Evolutionary conservation across 306 rosid genomes (phyloP).

Genomic region (Quercus mongolica): DNA sequence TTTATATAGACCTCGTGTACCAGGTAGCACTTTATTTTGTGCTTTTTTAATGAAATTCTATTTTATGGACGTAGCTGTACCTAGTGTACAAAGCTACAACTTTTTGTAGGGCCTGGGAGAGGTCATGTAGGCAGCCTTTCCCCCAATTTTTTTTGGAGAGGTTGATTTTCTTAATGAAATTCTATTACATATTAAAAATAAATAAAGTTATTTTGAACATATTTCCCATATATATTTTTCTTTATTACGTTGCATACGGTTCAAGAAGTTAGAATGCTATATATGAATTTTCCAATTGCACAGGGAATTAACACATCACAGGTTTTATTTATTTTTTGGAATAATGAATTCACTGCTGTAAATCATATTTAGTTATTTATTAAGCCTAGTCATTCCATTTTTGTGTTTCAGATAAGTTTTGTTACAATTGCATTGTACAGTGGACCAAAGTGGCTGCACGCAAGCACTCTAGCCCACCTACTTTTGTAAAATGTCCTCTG

Average conservation of each 20-base stretch:
- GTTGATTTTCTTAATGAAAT: too few relatives aligned
- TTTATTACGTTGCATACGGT: background rate
- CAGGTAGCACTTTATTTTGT: too few relatives aligned
- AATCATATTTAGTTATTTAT: background rate
- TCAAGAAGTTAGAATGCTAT: background rate
- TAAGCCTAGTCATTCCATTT: slow-evolving; percentile 9
- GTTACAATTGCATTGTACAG: slow-evolving; percentile 81
- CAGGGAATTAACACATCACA: background rate
- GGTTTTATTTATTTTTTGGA: background rate
- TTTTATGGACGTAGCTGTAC: background rate
- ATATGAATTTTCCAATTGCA: background rate
- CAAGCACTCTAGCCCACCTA: slow-evolving; percentile 40
- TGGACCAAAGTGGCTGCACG: slow-evolving; percentile 73
- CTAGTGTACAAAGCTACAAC: background rate
- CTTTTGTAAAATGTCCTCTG: slow-evolving; percentile 77
- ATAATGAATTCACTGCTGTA: background rate
- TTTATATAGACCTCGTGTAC: too few relatives aligned
- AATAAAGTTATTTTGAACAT: background rate
- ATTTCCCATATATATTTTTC: background rate
- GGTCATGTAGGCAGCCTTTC: too few relatives aligned
- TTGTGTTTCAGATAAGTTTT: slow-evolving; percentile 67
- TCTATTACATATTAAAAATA: background rate
- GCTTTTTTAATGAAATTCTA: background rate
- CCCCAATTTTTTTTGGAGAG: too few relatives aligned
- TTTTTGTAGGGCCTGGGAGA: too few relatives aligned